Evolutionary conservation across 2,329 filamentous ascomycete species (phyloP).

Genomic region (Metarhizium robertsii): DNA sequence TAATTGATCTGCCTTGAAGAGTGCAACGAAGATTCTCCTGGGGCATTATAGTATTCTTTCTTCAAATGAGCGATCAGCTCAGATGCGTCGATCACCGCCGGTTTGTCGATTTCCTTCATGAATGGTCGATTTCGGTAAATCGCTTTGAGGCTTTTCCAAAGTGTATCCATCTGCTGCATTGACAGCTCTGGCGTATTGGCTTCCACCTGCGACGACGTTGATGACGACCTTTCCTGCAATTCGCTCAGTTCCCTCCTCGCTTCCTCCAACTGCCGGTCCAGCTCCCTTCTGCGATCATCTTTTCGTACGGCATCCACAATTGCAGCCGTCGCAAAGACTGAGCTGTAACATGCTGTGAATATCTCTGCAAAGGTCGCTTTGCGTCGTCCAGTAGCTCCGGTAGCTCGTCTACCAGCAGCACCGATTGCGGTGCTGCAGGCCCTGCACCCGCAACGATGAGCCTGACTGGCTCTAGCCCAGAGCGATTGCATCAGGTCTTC

Average conservation of each 20-base stretch:
- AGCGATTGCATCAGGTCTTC: constrained; percentile 53
- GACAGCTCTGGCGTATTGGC: constrained; percentile 11
- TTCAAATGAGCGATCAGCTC: constrained; percentile 18
- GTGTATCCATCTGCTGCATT: constrained; percentile 19
- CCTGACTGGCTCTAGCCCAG: constrained; percentile 58
- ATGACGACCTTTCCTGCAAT: constrained; percentile 23
- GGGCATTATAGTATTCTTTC: constrained; percentile 19
- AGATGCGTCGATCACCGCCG: constrained; percentile 17
- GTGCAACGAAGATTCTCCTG: constrained; percentile 13
- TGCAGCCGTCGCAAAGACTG: constrained; percentile 55
- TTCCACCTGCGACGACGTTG: constrained; percentile 5
- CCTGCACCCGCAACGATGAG: constrained; percentile 54
- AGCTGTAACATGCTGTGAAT: constrained; percentile 59
- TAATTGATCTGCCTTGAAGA: constrained; percentile 17
- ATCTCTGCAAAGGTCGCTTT: constrained; percentile 42
- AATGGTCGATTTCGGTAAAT: constrained; percentile 22
- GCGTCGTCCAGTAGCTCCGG: constrained; percentile 38
- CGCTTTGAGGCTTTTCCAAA: constrained; percentile 22
- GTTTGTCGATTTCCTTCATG: constrained; percentile 26
- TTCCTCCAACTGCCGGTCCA: constrained; percentile 52
- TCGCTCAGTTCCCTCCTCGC: constrained; percentile 37
- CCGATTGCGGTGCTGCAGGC: constrained; percentile 45
- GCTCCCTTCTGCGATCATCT: constrained; percentile 44
- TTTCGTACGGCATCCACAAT: constrained; percentile 53
- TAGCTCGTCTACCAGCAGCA: constrained; percentile 38